These are phyloP conservation scores for Phoenix dactylifera DNA, from an alignment of 176 grass and related monocot species.

Conservation along the genomic window DNA sequence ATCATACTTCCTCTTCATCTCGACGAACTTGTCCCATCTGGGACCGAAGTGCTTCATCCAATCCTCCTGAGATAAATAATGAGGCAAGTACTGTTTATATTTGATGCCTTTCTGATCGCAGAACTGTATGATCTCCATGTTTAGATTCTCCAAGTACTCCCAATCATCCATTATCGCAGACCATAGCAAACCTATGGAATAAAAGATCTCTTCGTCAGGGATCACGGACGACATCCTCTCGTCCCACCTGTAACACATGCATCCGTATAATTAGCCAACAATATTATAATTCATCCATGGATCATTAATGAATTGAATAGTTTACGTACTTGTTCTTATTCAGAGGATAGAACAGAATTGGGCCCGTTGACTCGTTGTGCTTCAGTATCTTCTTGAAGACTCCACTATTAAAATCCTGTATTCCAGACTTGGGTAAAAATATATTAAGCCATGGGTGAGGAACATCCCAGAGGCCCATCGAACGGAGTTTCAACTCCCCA, in stretches of 20 bases:
- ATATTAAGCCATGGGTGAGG: slow-evolving; percentile 82
- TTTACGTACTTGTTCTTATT: slow-evolving; percentile 49
- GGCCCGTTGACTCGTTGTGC: slow-evolving; percentile 21
- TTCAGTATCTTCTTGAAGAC: slow-evolving; percentile 52
- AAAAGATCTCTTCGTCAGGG: slow-evolving; percentile 54
- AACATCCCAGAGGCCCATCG: slow-evolving; percentile 43
- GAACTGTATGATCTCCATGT: slow-evolving; percentile 35
- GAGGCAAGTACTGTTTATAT: slow-evolving; percentile 47
- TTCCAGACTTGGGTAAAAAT: slow-evolving; percentile 51
- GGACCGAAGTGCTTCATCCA: slow-evolving; percentile 66
- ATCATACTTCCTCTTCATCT: slow-evolving; percentile 50
- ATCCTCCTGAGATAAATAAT: slow-evolving; percentile 29
- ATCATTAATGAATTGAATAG: neutral
- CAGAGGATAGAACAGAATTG: slow-evolving; percentile 61
- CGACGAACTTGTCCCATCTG: slow-evolving; percentile 40
- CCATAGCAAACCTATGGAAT: slow-evolving; percentile 46
- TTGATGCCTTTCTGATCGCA: slow-evolving; percentile 40
- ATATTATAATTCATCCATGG: too few species aligned
- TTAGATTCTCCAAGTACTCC: slow-evolving; percentile 41
- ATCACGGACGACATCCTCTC: slow-evolving; percentile 32
- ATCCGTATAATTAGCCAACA: too few species aligned
- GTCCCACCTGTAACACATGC: slow-evolving; percentile 41
- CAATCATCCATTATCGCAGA: slow-evolving; percentile 26
- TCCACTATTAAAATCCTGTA: slow-evolving; percentile 45
- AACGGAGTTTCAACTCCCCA: slow-evolving; percentile 47